phyloP scores from a whole-genome alignment of 73 alveolate species.

The Breviolum minutum region DNA sequence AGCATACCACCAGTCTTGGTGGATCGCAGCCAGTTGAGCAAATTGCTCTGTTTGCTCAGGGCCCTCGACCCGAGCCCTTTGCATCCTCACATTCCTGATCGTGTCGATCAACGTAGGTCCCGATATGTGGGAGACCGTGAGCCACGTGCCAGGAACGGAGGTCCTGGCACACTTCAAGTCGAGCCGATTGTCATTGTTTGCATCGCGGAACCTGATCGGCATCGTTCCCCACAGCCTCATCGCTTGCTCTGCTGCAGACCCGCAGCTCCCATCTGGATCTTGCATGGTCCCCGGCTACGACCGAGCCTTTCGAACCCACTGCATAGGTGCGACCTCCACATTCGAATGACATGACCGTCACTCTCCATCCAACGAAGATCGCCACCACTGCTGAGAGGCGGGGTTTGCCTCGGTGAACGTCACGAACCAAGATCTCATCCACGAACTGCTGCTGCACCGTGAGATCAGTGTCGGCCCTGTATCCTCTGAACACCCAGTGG shows the following conservation, averaged over 20 bases:
- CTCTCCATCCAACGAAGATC: not conserved
- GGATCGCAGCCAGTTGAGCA: not conserved
- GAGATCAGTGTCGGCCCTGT: not conserved
- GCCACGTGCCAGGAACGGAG: not conserved
- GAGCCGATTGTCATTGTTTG: constrained; percentile 36
- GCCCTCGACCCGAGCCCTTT: not conserved
- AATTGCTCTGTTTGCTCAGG: not conserved
- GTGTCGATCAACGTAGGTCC: constrained; percentile 21
- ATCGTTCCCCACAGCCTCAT: not conserved
- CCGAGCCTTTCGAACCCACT: not conserved
- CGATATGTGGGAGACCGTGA: constrained; percentile 15
- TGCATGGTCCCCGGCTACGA: not conserved
- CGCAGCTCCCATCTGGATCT: not conserved
- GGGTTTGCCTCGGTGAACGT: constrained; percentile 2
- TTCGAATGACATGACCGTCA: not conserved
- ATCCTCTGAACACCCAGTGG: constrained; percentile 27
- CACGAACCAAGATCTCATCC: not conserved
- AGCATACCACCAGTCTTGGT: not conserved
- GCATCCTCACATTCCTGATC: not conserved
- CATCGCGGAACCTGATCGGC: constrained; percentile 41
- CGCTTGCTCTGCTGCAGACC: not conserved
- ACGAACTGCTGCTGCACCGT: constrained; percentile 18
- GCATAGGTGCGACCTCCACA: not conserved
- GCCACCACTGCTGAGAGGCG: not conserved
- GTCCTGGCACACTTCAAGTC: not conserved